Evolutionary conservation across 768 basidiomycete genomes (phyloP), one percentile per base, ranked within the genome.

Genomic region (Tulasnella sp.): DNA sequence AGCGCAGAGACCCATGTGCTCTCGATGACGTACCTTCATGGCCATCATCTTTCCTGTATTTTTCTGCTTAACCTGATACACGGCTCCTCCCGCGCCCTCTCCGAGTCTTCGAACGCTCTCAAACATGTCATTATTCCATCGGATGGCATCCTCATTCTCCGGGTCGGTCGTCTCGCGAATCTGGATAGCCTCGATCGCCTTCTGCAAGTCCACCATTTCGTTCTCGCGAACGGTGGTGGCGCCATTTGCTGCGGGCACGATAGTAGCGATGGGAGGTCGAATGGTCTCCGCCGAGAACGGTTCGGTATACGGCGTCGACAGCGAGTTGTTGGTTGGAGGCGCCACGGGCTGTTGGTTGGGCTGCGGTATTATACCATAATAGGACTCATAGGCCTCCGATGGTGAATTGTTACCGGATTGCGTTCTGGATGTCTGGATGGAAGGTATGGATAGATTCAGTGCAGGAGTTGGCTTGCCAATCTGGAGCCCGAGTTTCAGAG

Each of bases 31-130:
- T 46, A 86, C 87, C 84, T 99, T 99, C 82, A 96, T 90, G 5
- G 98, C 98, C 90, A 98, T 91, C 81, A 96, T 88, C 83, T 87
- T 86, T 44, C 90, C 90, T 0, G 90, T 93, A 76, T 92, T 91
- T 82, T 88, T 91, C 84, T 98, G 94, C 83, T 87, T 90, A 70
- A 98, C 96, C 85, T 95, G 96, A 84, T 97, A 91, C 15, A 99
- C 98, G 10, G 95, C 96, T 70, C 98, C 98, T 70, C 96, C 96
- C 77, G 96, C 95, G 57, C 98, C 98, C 82, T 98, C 96, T 26
- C 98, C 98, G 2, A 99, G 86, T 75, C 94, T 89, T 18, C 86
- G 84, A 11, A 95, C 80, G 80, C 93, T 92, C 81, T 95, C 92
- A 77, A 98, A 87, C 77, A 90, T 73, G 39, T 40, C 83, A 70